Evolutionary conservation across 805 yeast species (phyloP), one percentile per base, ranked within the genome.

Genomic region (Yarrowia divulgata): DNA sequence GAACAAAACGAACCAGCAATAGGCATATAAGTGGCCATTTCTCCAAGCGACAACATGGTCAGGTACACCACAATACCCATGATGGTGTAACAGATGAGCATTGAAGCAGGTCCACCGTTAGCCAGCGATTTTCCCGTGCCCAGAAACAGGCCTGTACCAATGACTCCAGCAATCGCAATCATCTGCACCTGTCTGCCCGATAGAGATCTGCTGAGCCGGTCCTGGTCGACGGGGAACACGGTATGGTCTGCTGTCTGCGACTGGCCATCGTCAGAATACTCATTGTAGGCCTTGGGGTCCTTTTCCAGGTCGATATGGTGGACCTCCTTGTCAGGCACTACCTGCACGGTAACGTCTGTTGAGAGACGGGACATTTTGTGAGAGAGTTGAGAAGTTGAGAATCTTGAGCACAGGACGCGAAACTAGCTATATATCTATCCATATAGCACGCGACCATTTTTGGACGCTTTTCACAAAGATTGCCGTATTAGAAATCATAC

Each of bases 101-200:
- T 75, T 3, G 87, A 81, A 5, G 84, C 85, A 13, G 87, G 86
- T 8, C 88, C 87, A 57, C 86, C 87, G 12, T 72, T 77, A 37
- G 81, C 79, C 67, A 87, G 78, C 12, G 87, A 80, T 49, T 80
- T 81, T 23, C 87, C 86, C 0, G 85, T 81, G 23, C 86, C 84
- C 43, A 85, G 74, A 73, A 83, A 85, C 50, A 85, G 74, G 46
- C 88, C 88, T 16, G 93, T 89, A 74, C 94, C 95, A 69, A 89
- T 87, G 69, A 91, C 90, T 67, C 93, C 90, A 67, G 91, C 93
- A 62, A 90, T 80, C 39, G 93, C 90, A 73, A 90, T 87, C 86
- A 89, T 87, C 71, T 87, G 84, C 71, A 88, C 85, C 72, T 89
- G 93, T 57, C 85, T 71, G 0, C 74, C 72, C 5, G 77, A 62